Evolutionary conservation across 257 asterid species (phyloP).

Genomic region (Nemophila menziesii): DNA sequence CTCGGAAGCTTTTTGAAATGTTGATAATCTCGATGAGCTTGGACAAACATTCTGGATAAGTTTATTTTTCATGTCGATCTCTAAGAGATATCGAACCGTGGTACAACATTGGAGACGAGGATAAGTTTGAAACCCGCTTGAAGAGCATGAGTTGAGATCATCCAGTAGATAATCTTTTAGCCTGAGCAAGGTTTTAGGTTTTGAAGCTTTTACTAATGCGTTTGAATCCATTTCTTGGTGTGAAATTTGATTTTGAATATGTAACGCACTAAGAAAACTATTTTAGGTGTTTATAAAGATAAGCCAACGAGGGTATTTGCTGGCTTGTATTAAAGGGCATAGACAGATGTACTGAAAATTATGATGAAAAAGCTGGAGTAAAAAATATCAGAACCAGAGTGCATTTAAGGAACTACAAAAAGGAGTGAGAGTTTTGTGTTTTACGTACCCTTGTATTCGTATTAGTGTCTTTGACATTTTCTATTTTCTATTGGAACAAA

Average conservation of each 20-base stretch:
- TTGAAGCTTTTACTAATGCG: slow-evolving; percentile 11
- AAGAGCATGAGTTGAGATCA: slow-evolving; percentile 39
- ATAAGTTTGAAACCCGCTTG: slow-evolving; percentile 33
- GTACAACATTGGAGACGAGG: slow-evolving; percentile 32
- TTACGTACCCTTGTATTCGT: no score
- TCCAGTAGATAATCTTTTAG: slow-evolving; percentile 36
- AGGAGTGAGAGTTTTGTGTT: slow-evolving; percentile 27
- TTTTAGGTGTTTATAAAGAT: no score
- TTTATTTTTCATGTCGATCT: slow-evolving; percentile 24
- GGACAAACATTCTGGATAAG: slow-evolving; percentile 17
- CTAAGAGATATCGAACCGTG: slow-evolving; percentile 27
- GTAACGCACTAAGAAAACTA: no score
- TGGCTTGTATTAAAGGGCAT: background rate
- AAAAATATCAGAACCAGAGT: slow-evolving; percentile 7
- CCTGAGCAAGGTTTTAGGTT: slow-evolving; percentile 17
- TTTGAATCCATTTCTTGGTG: slow-evolving; percentile 13
- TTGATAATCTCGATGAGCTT: slow-evolving; percentile 15
- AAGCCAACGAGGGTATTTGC: background rate
- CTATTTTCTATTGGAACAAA: no score
- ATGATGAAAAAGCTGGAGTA: slow-evolving; percentile 4
- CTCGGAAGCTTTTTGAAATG: slow-evolving; percentile 29
- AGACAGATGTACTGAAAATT: slow-evolving; percentile 1
- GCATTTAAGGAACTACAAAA: slow-evolving; percentile 10
- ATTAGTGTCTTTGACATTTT: no score
- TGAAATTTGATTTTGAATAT: background rate